Conservation (phyloP, 2,329 filamentous ascomycete species). For the Atkinsonella hypoxylon region DNA sequence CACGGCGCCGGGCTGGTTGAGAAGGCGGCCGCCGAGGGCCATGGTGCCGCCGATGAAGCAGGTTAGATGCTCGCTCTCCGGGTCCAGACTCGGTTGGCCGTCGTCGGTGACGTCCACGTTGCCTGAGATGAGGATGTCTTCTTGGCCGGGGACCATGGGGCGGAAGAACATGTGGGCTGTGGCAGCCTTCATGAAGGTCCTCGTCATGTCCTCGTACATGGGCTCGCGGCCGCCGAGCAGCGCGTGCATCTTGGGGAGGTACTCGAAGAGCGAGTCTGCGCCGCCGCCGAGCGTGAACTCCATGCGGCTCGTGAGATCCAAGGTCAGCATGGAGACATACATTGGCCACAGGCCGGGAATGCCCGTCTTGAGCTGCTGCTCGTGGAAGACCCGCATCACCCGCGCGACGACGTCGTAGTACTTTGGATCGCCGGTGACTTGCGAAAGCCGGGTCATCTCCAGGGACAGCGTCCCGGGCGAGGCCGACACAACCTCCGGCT, state of each 20-base stretch:
- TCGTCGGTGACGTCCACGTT: slow-evolving; percentile 15
- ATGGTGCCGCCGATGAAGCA: slow-evolving; percentile 42
- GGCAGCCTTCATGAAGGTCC: slow-evolving; percentile 40
- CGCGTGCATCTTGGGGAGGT: slow-evolving; percentile 77
- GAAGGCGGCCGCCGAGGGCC: slow-evolving; percentile 34
- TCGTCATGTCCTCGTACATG: slow-evolving; percentile 45
- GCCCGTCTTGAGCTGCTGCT: slow-evolving; percentile 50
- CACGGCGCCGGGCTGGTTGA: slow-evolving; percentile 28
- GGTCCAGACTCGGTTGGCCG: slow-evolving; percentile 10
- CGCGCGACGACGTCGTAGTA: slow-evolving; percentile 62
- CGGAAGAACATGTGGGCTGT: slow-evolving; percentile 48
- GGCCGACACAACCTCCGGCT: slow-evolving; percentile 29
- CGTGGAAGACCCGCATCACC: slow-evolving; percentile 55
- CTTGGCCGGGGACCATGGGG: slow-evolving; percentile 43
- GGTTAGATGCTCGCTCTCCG: slow-evolving; percentile 33
- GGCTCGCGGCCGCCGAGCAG: slow-evolving; percentile 44
- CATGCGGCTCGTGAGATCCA: slow-evolving; percentile 20
- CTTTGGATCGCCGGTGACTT: slow-evolving; percentile 59
- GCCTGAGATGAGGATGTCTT: slow-evolving; percentile 43
- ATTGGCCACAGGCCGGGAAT: slow-evolving; percentile 67
- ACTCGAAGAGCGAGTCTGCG: slow-evolving; percentile 58
- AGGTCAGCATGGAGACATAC: slow-evolving; percentile 44
- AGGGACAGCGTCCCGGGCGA: slow-evolving; percentile 53
- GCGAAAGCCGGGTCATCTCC: slow-evolving; percentile 62
- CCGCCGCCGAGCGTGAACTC: slow-evolving; percentile 26